These are phyloP conservation scores for Hypoxylon lenormandii DNA, from an alignment of 495 filamentous ascomycete genomes.

Conservation along the genomic window DNA sequence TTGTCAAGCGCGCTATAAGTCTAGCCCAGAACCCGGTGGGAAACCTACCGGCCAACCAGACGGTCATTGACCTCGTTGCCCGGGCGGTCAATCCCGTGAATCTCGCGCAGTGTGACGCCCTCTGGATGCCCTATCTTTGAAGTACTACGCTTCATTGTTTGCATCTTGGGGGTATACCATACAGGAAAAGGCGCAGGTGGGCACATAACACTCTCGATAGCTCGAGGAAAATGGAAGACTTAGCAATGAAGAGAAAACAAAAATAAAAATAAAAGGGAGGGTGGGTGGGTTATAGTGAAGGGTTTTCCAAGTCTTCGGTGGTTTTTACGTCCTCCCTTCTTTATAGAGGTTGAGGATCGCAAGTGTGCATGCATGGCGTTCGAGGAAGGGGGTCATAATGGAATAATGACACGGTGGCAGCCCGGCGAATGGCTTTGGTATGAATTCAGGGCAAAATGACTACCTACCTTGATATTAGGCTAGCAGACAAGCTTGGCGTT, in stretches of 20 bases:
- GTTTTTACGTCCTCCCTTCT: too few relatives aligned
- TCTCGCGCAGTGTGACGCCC: constrained; percentile 82
- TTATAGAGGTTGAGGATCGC: not conserved
- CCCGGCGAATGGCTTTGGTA: too few relatives aligned
- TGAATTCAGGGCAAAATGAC: constrained; percentile 3
- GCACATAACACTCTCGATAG: too few relatives aligned
- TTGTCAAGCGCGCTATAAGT: constrained; percentile 87
- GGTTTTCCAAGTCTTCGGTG: too few relatives aligned
- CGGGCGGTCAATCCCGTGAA: constrained; percentile 87
- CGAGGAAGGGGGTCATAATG: constrained; percentile 4
- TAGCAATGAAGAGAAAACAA: too few relatives aligned
- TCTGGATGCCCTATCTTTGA: constrained; percentile 98
- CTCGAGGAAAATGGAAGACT: too few relatives aligned
- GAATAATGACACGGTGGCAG: too few relatives aligned
- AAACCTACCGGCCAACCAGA: constrained; percentile 93
- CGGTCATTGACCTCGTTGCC: constrained; percentile 88
- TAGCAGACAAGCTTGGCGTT: constrained; percentile 1
- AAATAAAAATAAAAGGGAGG: too few relatives aligned
- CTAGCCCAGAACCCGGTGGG: constrained; percentile 73
- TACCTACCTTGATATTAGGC: not conserved
- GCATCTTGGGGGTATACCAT: too few relatives aligned
- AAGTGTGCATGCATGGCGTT: constrained; percentile 37
- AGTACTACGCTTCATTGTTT: too few relatives aligned
- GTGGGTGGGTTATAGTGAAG: too few relatives aligned
- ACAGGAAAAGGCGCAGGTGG: too few relatives aligned